Evolutionary conservation across 257 asterid genomes (phyloP), one percentile per base, ranked within the genome.

Genomic region (Primulina huaijiensis): DNA sequence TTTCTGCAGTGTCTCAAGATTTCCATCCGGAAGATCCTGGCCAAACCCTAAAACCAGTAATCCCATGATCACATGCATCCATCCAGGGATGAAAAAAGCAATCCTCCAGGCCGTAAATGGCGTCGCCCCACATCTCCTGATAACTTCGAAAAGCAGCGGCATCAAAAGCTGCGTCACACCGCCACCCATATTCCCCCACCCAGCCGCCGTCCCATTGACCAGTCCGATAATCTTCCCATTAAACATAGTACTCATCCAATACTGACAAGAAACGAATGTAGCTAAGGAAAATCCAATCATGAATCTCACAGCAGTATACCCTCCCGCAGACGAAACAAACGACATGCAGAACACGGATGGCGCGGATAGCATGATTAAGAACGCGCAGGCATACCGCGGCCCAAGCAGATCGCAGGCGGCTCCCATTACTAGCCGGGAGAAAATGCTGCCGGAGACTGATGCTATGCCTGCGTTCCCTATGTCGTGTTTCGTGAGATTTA

Each of bases 141-240:
- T 81, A 50, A 74, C 8, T 72, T 80, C 87, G 10, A 37, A 85
- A 1, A 87, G 80, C 8, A 83, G 71, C 10, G 90, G 93, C 90
- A 87, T 87, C 23, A 87, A 73, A 33, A 87, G 81, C 70, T 87
- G 90, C 7, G 88, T 81, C 2, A 74, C 90, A 0, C 87, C 93
- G 14, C 92, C 92, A 20, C 90, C 90, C 88, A 87, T 81, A 46
- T 87, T 83, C 58, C 88, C 92, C 90, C 92, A 87, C 17, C 90
- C 92, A 0, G 85, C 86, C 0, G 92, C 87, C 3, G 86, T 77
- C 5, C 88, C 92, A 23, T 87, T 87, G 30, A 83, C 90, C 11
- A 78, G 37, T 64, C 92, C 92, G 0, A 86, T 82, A 10, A 84
- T 83, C 62, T 56, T 80, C 3, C 89, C 76, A 27, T 75, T 84